Conservation (phyloP, 2,329 filamentous ascomycete species). For the Venturia oleaginea region DNA sequence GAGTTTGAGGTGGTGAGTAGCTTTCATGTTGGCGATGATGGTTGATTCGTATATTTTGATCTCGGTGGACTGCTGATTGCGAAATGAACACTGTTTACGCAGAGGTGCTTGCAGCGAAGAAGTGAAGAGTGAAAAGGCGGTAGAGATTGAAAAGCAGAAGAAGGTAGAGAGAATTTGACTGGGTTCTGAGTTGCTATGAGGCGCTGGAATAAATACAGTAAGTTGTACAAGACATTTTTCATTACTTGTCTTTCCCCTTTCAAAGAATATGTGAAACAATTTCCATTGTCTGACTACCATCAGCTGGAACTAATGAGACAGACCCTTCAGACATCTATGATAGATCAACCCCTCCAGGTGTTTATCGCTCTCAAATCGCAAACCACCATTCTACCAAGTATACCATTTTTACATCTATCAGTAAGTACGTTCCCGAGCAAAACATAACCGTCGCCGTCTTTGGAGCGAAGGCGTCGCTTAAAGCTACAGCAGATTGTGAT, state of each 20-base stretch:
- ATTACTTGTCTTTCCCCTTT: neutral
- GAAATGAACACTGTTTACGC: too few relatives aligned
- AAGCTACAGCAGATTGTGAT: neutral
- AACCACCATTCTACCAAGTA: neutral
- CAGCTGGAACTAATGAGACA: neutral
- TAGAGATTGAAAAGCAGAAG: too few relatives aligned
- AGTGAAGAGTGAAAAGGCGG: too few relatives aligned
- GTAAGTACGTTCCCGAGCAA: neutral
- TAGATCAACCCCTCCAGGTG: neutral
- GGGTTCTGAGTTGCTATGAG: neutral
- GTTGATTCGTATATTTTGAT: too few relatives aligned
- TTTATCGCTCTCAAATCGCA: neutral
- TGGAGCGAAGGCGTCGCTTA: neutral
- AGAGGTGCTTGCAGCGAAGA: too few relatives aligned
- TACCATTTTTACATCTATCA: neutral
- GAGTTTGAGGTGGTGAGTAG: too few relatives aligned
- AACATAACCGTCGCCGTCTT: neutral
- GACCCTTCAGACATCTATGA: neutral
- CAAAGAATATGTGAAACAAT: neutral
- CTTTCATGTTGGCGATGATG: too few relatives aligned
- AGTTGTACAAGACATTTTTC: neutral
- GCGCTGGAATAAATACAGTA: neutral
- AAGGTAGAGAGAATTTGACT: neutral
- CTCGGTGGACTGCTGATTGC: too few relatives aligned
- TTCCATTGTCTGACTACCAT: neutral